Evolutionary conservation across 345 rosid species (phyloP), one percentile per base, ranked within the genome.

Genomic region (Hibiscus mutabilis): DNA sequence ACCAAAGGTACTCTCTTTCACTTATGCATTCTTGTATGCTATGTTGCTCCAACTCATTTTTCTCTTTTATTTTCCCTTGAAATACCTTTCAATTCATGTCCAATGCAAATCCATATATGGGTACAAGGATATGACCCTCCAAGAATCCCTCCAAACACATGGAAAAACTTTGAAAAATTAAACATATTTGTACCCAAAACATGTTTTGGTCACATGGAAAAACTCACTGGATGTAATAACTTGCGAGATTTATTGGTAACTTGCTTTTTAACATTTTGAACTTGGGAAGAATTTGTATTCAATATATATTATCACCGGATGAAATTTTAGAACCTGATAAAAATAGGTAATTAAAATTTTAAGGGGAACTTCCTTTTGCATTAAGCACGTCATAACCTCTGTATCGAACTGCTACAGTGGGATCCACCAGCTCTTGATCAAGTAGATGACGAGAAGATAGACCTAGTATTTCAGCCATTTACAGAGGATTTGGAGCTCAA

Each of bases 401-500:
- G 21, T 4, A 52, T 62, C 51, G 3, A 64, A 65, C 49, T 44
- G 42, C 47, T 76, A 68, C 83, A 90, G 97, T 92, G 99, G 99
- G 85, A 80, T 19, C 97, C 97, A 10, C 78, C 82, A 1, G 79
- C 85, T 13, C 81, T 87, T 11, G 88, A 85, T 12, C 75, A 84
- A 74, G 87, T 86, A 68, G 87, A 80, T 6, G 92, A 84, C 15
- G 79, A 84, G 74, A 88, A 86, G 73, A 24, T 87, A 37, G 91
- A 83, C 62, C 56, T 75, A 19, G 78, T 92, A 67, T 90, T 92
- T 78, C 73, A 82, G 81, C 91, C 90, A 40, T 90, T 88, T 42
- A 24, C 47, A 49, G 85, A 84, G 77, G 87, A 78, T 51, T 77
- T 87, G 57, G 97, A 92, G 80, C 97, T 92, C 74, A 86, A 73